Conservation (phyloP, 306 rosid species). For the Casuarina glauca region DNA sequence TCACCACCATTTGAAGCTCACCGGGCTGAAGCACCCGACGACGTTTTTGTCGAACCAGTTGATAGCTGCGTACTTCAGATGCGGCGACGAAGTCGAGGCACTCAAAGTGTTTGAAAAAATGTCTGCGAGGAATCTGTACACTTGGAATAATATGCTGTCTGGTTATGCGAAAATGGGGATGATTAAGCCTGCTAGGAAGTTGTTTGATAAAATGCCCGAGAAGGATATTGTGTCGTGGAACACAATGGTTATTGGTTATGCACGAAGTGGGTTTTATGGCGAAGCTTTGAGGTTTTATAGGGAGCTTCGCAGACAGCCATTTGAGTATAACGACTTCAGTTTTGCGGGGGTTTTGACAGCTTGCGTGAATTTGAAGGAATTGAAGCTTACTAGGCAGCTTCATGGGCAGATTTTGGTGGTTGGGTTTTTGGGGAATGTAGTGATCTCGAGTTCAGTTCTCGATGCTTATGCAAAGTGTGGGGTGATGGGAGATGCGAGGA, state of each 20-base stretch:
- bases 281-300: conserved; percentile 67
- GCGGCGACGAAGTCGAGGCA: conserved; percentile 56
- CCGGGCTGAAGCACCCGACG: conserved; percentile 65
- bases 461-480: conserved; percentile 83
- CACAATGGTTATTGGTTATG: conserved; percentile 70
- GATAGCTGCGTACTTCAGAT: conserved; percentile 58
- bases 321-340: conserved; percentile 70
- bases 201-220: conserved; percentile 61
- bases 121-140: conserved; percentile 66
- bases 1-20: conserved; percentile 69
- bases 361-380: conserved; percentile 57
- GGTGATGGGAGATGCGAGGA: conserved; percentile 56
- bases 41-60: conserved; percentile 64
- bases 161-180: conserved; percentile 74
- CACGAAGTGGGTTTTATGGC: conserved; percentile 42
- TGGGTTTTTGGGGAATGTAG: conserved; percentile 67
- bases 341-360: conserved; percentile 74
- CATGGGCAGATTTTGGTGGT: conserved; percentile 77
- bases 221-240: conserved; percentile 85
- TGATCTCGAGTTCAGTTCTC: conserved; percentile 64
- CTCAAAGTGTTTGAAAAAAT: conserved; percentile 80
- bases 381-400: conserved; percentile 64
- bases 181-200: conserved; percentile 51
- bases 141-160: conserved; percentile 86
- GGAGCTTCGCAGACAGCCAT: conserved; percentile 49